These are phyloP conservation scores for Cunninghamia lanceolata DNA, from an alignment of 75 land plant genomes.

Conservation along the genomic window DNA sequence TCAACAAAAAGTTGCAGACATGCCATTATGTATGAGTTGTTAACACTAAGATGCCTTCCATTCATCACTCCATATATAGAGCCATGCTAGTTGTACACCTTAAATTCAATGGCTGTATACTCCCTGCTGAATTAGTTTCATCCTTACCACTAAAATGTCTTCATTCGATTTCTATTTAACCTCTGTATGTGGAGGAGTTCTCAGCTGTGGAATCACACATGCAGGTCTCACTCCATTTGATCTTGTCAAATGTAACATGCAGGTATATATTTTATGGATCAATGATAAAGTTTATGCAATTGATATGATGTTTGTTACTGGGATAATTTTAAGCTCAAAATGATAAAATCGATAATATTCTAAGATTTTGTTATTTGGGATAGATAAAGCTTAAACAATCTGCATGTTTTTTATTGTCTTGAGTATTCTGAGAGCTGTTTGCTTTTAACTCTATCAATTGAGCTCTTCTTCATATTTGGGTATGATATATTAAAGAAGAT, in stretches of 20 bases:
- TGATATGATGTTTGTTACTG: neutral
- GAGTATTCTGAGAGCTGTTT: too few species aligned
- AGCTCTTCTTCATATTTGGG: too few species aligned
- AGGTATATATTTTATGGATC: conserved; percentile 6
- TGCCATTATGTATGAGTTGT: too few species aligned
- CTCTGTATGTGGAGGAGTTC: conserved; percentile 31
- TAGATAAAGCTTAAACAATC: neutral
- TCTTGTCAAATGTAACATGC: conserved; percentile 45
- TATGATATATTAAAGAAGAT: neutral
- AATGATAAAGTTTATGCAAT: neutral
- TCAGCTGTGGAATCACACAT: conserved; percentile 44
- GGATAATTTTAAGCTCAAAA: too few species aligned
- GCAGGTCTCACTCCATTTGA: conserved; percentile 42
- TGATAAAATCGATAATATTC: too few species aligned
- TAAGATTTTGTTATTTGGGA: neutral
- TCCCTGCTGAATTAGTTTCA: too few species aligned
- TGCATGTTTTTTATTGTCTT: neutral
- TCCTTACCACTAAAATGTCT: conserved; percentile 7
- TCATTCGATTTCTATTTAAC: conserved; percentile 33
- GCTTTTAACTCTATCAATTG: too few species aligned
- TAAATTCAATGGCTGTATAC: too few species aligned
- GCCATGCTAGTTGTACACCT: too few species aligned
- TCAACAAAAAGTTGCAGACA: too few species aligned
- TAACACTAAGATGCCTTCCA: too few species aligned
- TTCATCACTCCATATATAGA: too few species aligned